A percentile compares a stretch with the other conserved stretches of the same genome.
Evolutionary conservation across 768 basidiomycete species (phyloP).

Genomic region (Trichaptum fuscoviolaceum): DNA sequence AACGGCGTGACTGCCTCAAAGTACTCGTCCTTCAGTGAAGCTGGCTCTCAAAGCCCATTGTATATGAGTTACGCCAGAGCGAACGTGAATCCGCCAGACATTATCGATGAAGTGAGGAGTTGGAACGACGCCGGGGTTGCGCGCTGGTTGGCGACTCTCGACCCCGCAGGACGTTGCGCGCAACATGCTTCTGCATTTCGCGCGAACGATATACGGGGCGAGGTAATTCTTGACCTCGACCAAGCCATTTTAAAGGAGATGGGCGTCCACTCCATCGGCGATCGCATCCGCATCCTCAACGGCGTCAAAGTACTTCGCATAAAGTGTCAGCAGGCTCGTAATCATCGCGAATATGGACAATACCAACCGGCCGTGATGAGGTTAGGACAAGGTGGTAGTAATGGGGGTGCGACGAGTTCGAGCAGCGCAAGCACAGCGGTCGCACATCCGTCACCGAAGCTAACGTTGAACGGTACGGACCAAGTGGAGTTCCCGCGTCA

Average conservation of each 20-base stretch:
- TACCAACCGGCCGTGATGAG: slow-evolving; percentile 10
- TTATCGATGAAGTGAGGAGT: slow-evolving; percentile 34
- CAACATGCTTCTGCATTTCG: slow-evolving; percentile 66
- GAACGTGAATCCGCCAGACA: not conserved
- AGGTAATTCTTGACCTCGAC: slow-evolving; percentile 88
- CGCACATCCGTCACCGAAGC: slow-evolving; percentile 14
- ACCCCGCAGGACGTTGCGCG: slow-evolving; percentile 43
- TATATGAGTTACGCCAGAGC: not conserved
- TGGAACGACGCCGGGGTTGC: slow-evolving; percentile 72
- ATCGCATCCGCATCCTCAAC: slow-evolving; percentile 80
- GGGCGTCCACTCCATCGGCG: slow-evolving; percentile 85
- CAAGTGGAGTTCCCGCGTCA: slow-evolving; percentile 11
- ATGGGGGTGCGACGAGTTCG: not conserved
- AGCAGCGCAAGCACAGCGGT: not conserved
- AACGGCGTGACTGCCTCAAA: not conserved
- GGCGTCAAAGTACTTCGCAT: slow-evolving; percentile 78
- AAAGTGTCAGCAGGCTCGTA: slow-evolving; percentile 30
- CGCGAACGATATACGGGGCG: slow-evolving; percentile 86
- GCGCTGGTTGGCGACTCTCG: slow-evolving; percentile 70
- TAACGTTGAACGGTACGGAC: slow-evolving; percentile 18
- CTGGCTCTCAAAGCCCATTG: not conserved
- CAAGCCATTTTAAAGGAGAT: slow-evolving; percentile 85
- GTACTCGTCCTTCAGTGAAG: not conserved
- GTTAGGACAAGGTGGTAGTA: not conserved
- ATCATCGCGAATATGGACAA: slow-evolving; percentile 10